Evolutionary conservation across 345 rosid genomes (phyloP).

Genomic region (Bruguiera gymnorhiza): DNA sequence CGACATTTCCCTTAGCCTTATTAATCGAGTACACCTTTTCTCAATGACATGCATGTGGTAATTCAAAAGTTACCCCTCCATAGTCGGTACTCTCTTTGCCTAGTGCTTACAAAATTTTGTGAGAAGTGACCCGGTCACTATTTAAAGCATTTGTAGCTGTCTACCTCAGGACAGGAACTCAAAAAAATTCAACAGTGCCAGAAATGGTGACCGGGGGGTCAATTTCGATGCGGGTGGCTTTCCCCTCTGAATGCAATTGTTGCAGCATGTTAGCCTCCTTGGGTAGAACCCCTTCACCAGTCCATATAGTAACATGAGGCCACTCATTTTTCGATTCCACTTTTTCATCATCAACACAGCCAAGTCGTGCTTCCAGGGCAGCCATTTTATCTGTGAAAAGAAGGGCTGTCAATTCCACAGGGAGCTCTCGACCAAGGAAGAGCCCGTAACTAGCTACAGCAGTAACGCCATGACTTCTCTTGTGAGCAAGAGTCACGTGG

Average conservation of each 20-base stretch:
- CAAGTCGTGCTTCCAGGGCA: constrained; percentile 66
- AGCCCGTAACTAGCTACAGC: constrained; percentile 67
- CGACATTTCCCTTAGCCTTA: too few species aligned
- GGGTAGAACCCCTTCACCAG: constrained; percentile 57
- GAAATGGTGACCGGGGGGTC: constrained; percentile 57
- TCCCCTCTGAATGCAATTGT: constrained; percentile 57
- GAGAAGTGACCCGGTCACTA: background rate
- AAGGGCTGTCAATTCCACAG: constrained; percentile 66
- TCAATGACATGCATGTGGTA: too few species aligned
- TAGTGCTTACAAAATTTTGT: constrained; percentile 2
- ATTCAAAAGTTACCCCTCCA: background rate
- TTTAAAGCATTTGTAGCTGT: background rate
- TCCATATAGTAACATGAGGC: constrained; percentile 94
- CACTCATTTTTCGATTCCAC: constrained; percentile 65
- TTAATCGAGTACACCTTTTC: too few species aligned
- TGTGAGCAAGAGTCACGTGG: constrained; percentile 92
- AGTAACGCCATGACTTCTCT: constrained; percentile 82
- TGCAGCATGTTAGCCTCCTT: constrained; percentile 77
- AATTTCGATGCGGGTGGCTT: constrained; percentile 63
- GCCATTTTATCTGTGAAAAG: constrained; percentile 72
- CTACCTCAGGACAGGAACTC: constrained; percentile 10
- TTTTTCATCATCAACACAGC: constrained; percentile 63
- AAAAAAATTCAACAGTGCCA: constrained; percentile 73
- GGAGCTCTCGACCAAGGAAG: constrained; percentile 47
- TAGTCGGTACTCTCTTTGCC: background rate